Evolutionary conservation across 228 moss, liverwort and hornwort genomes (phyloP).

Genomic region (Sphagnum fallax): DNA sequence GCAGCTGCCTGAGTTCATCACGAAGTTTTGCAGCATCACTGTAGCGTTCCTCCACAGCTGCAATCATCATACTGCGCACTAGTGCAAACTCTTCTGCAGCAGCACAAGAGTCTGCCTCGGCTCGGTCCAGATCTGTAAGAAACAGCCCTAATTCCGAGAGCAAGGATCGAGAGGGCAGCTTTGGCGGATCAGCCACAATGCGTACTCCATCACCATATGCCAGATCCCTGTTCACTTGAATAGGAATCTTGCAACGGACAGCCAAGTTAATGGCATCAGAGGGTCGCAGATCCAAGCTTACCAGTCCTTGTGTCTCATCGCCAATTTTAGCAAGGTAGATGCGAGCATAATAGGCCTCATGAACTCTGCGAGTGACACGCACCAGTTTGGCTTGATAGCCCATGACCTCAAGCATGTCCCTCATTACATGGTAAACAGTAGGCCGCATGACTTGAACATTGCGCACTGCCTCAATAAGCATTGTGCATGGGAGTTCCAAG

Average conservation of each 20-base stretch:
- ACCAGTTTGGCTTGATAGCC: slow-evolving; percentile 87
- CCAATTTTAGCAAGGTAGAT: slow-evolving; percentile 74
- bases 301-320: slow-evolving; percentile 62
- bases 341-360: slow-evolving; percentile 86
- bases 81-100: slow-evolving; percentile 84
- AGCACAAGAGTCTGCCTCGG: slow-evolving; percentile 49
- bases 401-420: slow-evolving; percentile 91
- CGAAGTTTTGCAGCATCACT: slow-evolving; percentile 80
- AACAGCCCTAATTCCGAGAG: slow-evolving; percentile 37
- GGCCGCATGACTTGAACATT: slow-evolving; percentile 83
- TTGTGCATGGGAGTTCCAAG: slow-evolving; percentile 79
- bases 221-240: slow-evolving; percentile 86
- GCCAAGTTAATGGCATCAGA: slow-evolving; percentile 93
- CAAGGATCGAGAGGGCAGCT: slow-evolving; percentile 44
- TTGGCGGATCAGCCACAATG: slow-evolving; percentile 65
- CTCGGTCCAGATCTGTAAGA: slow-evolving; percentile 72
- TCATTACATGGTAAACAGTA: slow-evolving; percentile 92
- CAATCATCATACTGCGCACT: slow-evolving; percentile 91
- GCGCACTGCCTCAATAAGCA: slow-evolving; percentile 91
- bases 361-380: slow-evolving; percentile 86
- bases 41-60: slow-evolving; percentile 91
- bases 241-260: slow-evolving; percentile 83
- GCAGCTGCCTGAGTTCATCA: slow-evolving; percentile 79
- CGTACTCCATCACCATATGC: slow-evolving; percentile 84
- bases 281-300: slow-evolving; percentile 83